Base-by-base conservation (phyloP, 139 green algal species). In the Pleodorina starrii region DNA sequence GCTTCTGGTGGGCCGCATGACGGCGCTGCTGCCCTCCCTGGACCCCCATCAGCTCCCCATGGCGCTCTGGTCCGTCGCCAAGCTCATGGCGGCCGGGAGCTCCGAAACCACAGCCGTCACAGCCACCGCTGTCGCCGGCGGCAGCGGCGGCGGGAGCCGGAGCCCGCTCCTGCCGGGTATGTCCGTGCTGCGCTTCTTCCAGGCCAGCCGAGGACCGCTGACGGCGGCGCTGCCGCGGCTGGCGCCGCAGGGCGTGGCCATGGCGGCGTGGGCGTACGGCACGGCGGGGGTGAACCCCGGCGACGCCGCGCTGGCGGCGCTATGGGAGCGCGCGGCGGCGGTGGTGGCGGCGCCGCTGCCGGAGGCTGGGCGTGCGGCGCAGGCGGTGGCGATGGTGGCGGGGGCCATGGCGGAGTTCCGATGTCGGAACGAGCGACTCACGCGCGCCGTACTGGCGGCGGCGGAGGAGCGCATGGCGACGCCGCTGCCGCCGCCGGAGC, bases 371-470 rank as follows among this genome's bases (percentile, higher is more conserved):
- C 32, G 21, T 25, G 32, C 40, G 14, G 54, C 17, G 32, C 83
- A 77, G 44, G 83, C n/a, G 14, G 35, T 80, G 83, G 66, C 83
- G n/a, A 88, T 88, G 68, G 29, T 88, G 66, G 83, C 6, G 0
- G 44, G 46, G 0, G 83, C 83, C 4, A 81, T 88, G 83, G 83
- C 83, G 36, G 42, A 77, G 46, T 75, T 88, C 66, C 40, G 83
- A 11, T 86, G 79, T 57, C 79, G 79, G 25, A 23, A 86, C 29
- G 51, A 32, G 54, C 78, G 43, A 9, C 48, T 60, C 7, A 69
- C 23, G 43, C 42, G 43, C 21, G 25, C 29, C 25, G 29, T 68
- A 42, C 50, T 68, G 23, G 40, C 40, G 60, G 60, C 72, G 60
- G 80, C 50, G 42, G 59, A 38, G 43, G 42, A 17, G 42, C 81